Percentiles rank a stretch among this genome's conserved stretches.
Evolutionary conservation across 495 filamentous ascomycete species (phyloP).

Genomic region (Lasiosphaeris hirsuta): DNA sequence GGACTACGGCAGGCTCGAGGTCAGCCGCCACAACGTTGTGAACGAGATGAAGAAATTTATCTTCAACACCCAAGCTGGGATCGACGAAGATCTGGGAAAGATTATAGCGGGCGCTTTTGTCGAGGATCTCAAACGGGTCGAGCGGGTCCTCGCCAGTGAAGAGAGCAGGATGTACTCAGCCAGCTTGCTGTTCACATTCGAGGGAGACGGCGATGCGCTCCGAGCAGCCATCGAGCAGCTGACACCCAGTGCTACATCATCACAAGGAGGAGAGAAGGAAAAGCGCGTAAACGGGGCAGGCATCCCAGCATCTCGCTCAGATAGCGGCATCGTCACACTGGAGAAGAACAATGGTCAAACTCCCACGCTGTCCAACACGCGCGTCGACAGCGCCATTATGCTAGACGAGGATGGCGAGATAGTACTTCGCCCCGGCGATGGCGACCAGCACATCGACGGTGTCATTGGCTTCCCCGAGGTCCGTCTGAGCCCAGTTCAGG

Average conservation of each 20-base stretch:
- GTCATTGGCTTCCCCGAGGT: neutral
- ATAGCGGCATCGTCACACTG: too few relatives aligned
- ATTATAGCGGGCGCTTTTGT: constrained; percentile 62
- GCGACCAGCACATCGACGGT: neutral
- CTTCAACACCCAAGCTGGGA: constrained; percentile 58
- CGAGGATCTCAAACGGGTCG: constrained; percentile 62
- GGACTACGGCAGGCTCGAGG: constrained; percentile 69
- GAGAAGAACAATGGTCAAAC: neutral
- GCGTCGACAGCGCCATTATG: constrained; percentile 45
- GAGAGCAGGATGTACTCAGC: constrained; percentile 95
- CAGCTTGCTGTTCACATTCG: constrained; percentile 86
- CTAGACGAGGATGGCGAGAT: constrained; percentile 37
- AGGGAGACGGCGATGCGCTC: constrained; percentile 74
- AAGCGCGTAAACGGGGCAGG: too few relatives aligned
- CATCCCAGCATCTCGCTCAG: neutral
- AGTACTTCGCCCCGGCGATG: constrained; percentile 16
- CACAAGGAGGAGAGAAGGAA: neutral
- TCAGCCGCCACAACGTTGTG: constrained; percentile 67
- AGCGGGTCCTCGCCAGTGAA: constrained; percentile 62
- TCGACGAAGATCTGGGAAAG: constrained; percentile 49
- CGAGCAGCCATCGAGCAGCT: constrained; percentile 59
- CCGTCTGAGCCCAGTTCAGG: constrained; percentile 14
- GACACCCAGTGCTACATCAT: neutral
- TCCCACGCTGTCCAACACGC: constrained; percentile 20
- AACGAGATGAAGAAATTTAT: constrained; percentile 76